Evolutionary conservation across 192 early-diverging fungal species (phyloP).

Genomic region (Umbelopsis vinacea): DNA sequence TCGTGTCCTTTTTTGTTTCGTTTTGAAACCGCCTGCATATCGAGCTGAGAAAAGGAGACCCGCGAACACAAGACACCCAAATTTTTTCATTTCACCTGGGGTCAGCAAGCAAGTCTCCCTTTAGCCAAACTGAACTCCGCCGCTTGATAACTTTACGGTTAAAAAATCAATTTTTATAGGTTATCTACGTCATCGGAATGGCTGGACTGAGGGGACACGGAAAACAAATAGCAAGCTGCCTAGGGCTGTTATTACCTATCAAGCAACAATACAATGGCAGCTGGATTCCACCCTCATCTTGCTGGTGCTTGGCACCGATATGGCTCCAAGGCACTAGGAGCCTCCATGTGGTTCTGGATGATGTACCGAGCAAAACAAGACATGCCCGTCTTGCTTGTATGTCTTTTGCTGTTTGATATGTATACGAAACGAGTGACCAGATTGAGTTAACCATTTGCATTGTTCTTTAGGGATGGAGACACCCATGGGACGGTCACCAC

Average conservation of each 20-base stretch:
- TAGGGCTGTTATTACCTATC: constrained; percentile 1
- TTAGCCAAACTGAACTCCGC: too few species aligned
- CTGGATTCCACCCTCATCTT: constrained; percentile 55
- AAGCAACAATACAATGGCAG: constrained; percentile 49
- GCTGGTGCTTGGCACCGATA: constrained; percentile 57
- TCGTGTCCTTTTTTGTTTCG: too few species aligned
- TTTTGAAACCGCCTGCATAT: too few species aligned
- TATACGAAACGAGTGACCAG: not conserved
- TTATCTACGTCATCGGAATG: not conserved
- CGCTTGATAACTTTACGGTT: not conserved
- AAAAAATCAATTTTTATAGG: not conserved
- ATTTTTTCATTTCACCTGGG: too few species aligned
- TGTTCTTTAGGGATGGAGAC: constrained; percentile 60
- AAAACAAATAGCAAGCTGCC: not conserved
- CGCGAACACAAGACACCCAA: too few species aligned
- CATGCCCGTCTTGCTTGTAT: constrained; percentile 70
- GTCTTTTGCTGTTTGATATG: not conserved
- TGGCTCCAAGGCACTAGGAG: constrained; percentile 67
- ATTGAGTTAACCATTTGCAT: not conserved
- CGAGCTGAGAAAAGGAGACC: too few species aligned
- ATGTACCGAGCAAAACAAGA: constrained; percentile 84
- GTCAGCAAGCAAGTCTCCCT: too few species aligned
- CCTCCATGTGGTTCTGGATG: constrained; percentile 84
- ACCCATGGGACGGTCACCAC: constrained; percentile 73
- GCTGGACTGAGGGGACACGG: not conserved